These are phyloP conservation scores for Russula griseocarnosa DNA, from an alignment of 768 basidiomycete genomes.

Conservation along the genomic window DNA sequence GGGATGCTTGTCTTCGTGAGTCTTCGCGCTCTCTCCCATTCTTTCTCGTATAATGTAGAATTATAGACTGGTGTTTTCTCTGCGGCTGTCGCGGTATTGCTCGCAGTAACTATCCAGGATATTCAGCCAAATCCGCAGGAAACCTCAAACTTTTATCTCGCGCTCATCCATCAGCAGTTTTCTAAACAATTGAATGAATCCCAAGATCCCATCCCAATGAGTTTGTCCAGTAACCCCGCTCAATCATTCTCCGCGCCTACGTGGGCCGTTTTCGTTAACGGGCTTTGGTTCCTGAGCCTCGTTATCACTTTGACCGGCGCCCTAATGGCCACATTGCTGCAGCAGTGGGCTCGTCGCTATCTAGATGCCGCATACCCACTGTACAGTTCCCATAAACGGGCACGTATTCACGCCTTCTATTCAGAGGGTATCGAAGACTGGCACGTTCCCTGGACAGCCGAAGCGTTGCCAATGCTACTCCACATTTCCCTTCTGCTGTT, in stretches of 20 bases:
- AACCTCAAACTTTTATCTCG: slow-evolving; percentile 4
- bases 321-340: slow-evolving; percentile 45
- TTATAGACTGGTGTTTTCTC: slow-evolving; percentile 26
- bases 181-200: neutral
- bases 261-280: slow-evolving; percentile 40
- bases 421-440: slow-evolving; percentile 41
- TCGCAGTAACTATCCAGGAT: slow-evolving; percentile 10
- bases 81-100: slow-evolving; percentile 20
- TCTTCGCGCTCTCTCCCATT: neutral
- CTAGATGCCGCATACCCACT: slow-evolving; percentile 31
- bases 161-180: slow-evolving; percentile 14
- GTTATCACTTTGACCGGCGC: slow-evolving; percentile 42
- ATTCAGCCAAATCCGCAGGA: slow-evolving; percentile 16
- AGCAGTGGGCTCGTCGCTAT: slow-evolving; percentile 49
- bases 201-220: neutral
- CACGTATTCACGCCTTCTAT: slow-evolving; percentile 40
- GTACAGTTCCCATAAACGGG: slow-evolving; percentile 36
- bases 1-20: slow-evolving; percentile 14
- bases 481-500: slow-evolving; percentile 51
- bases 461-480: slow-evolving; percentile 45
- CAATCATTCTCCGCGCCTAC: slow-evolving; percentile 28
- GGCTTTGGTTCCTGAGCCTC: slow-evolving; percentile 41
- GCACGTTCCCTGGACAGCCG: slow-evolving; percentile 41
- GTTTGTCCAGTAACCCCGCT: neutral
- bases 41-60: neutral